Evolutionary conservation across 176 grass and related monocot genomes (phyloP).

Genomic region (Aegilops tauschii): DNA sequence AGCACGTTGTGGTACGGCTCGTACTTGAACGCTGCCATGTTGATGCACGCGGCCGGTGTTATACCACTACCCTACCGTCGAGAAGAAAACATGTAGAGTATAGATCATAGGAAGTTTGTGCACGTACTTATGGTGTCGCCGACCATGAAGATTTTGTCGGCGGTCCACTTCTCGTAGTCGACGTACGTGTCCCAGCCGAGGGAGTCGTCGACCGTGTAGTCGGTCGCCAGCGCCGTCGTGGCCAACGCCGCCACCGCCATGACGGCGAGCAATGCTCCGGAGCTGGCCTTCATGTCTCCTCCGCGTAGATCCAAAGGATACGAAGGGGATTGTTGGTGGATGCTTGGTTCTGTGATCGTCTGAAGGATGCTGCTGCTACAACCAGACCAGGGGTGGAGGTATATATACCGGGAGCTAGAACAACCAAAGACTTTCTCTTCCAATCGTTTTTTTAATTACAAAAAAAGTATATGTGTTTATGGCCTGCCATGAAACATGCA

Average conservation of each 20-base stretch:
- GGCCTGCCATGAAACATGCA: slow-evolving; percentile 10
- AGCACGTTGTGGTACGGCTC: slow-evolving; percentile 56
- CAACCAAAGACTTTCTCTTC: background rate
- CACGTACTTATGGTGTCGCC: slow-evolving; percentile 66
- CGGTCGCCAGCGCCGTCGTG: slow-evolving; percentile 25
- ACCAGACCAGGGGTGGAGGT: background rate
- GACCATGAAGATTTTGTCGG: slow-evolving; percentile 42
- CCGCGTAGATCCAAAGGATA: background rate
- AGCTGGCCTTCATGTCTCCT: slow-evolving; percentile 23
- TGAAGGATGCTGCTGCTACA: slow-evolving; percentile 13
- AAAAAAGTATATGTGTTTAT: slow-evolving; percentile 8
- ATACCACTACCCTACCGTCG: background rate
- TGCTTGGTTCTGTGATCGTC: background rate
- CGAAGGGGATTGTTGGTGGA: background rate
- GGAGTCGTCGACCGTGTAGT: slow-evolving; percentile 44
- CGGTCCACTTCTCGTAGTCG: slow-evolving; percentile 50
- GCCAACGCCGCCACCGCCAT: slow-evolving; percentile 22
- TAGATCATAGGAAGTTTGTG: background rate
- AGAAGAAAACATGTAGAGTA: background rate
- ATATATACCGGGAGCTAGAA: background rate
- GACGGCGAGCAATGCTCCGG: slow-evolving; percentile 21
- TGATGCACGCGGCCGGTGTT: background rate
- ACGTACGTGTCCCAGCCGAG: slow-evolving; percentile 57
- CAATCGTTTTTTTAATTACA: background rate
- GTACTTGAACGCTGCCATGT: slow-evolving; percentile 55